Base-by-base conservation (phyloP, 2,329 filamentous ascomycete species). In the Eurotiales sp. region DNA sequence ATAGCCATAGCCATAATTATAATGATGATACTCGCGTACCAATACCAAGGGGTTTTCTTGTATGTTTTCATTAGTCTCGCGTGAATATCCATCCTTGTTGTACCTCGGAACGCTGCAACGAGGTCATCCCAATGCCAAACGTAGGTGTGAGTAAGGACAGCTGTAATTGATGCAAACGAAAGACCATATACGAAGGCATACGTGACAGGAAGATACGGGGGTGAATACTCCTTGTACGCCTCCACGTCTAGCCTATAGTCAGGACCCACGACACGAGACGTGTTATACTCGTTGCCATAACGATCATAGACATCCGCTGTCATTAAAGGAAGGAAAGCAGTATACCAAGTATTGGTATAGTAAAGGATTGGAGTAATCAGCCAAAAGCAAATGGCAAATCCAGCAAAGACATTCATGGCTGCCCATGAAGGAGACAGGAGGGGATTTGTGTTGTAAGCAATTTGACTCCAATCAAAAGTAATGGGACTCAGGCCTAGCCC, bases 201-300 rank as follows among this genome's bases (percentile, higher is more conserved):
- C 51, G 84, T 83, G 0, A 82, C 74, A 0, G 80, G 74, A 11
- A 86, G 70, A 59, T 78, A 86, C 0, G 85, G 72, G 2, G 83
- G 83, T 10, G 83, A 86, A 64, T 86, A 86, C n/a, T 71, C 72
- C 55, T 75, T 71, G 64, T 86, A 86, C 14, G 77, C 78, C 1
- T 72, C 76, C 57, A 78, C 74, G 63, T 86, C 79, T 49, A 86
- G 79, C 12, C 76, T 70, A 55, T 82, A 72, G 17, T 71, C 64
- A 1, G 59, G 22, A 46, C 77, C 77, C 4, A 86, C 70, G 42
- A 86, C 82, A 27, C 72, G 73, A 1, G 74, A 70, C 4, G 83
- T 80, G 52, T 86, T 77, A 69, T 86, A 86, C 14, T 71, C 56
- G 1, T 68, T 61, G 19, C 81, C 82, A 1, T 75, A 82, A 58